Evolutionary conservation across 106 monocot species (phyloP).

Genomic region (Platanthera zijinensis): DNA sequence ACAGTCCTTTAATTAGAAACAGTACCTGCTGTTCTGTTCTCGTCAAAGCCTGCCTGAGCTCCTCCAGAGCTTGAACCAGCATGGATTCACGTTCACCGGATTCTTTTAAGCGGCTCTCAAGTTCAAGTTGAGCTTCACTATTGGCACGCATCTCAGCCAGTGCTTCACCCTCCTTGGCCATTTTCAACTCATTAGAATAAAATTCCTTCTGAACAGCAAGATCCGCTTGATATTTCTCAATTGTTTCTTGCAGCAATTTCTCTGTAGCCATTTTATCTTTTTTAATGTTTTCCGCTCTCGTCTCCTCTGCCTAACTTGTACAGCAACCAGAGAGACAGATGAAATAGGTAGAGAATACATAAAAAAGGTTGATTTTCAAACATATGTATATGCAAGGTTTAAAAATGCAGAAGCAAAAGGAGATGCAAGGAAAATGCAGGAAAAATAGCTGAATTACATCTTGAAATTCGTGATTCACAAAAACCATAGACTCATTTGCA

Average conservation of each 20-base stretch:
- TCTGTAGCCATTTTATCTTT: slow-evolving; percentile 84
- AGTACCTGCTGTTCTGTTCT: slow-evolving; percentile 90
- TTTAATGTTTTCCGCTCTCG: slow-evolving; percentile 88
- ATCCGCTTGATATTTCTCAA: slow-evolving; percentile 86
- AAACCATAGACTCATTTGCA: background rate
- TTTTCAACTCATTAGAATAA: slow-evolving; percentile 82
- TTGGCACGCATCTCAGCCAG: slow-evolving; percentile 74
- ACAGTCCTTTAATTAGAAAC: background rate
- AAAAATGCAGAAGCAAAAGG: background rate
- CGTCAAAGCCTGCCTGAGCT: slow-evolving; percentile 77
- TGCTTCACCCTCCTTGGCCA: slow-evolving; percentile 93
- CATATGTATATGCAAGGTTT: background rate
- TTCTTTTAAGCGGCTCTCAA: slow-evolving; percentile 81
- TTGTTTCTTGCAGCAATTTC: slow-evolving; percentile 92
- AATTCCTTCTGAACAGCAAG: slow-evolving; percentile 93
- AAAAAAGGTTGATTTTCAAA: background rate
- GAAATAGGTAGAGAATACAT: background rate
- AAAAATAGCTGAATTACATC: background rate
- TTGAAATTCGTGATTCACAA: background rate
- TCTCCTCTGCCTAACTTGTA: slow-evolving; percentile 73
- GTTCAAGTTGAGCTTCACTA: slow-evolving; percentile 80
- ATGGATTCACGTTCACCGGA: slow-evolving; percentile 78
- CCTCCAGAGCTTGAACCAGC: slow-evolving; percentile 82
- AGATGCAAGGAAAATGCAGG: background rate
- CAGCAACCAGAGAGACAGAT: background rate